Conservation (phyloP, 2,329 filamentous ascomycete species). For the Penicillium decumbens region DNA sequence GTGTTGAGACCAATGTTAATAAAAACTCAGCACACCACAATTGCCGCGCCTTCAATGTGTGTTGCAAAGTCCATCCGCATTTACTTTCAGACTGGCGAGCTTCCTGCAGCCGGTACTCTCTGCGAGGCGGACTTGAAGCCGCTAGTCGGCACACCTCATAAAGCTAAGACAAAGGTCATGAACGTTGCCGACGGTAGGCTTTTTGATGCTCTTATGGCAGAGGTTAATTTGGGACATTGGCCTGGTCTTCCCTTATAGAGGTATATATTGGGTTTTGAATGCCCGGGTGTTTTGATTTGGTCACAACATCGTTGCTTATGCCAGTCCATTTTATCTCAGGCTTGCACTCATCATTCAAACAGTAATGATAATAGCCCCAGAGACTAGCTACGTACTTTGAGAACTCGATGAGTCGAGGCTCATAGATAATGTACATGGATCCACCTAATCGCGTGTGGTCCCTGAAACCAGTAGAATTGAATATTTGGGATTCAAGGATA, state of each 20-base stretch:
- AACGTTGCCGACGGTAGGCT: slow-evolving; percentile 11
- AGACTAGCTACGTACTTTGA: too few species aligned
- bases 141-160: slow-evolving; percentile 18
- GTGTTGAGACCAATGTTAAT: not conserved
- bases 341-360: too few species aligned
- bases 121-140: slow-evolving; percentile 39
- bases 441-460: too few species aligned
- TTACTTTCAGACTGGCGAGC: slow-evolving; percentile 42
- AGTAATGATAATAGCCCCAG: too few species aligned
- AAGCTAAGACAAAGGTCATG: slow-evolving; percentile 4
- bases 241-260: not conserved
- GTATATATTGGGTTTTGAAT: not conserved
- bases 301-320: too few species aligned
- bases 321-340: too few species aligned
- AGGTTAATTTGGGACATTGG: slow-evolving; percentile 7
- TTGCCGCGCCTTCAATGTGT: slow-evolving; percentile 37
- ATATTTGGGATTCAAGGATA: too few species aligned
- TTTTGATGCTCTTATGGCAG: slow-evolving; percentile 17
- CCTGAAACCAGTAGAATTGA: too few species aligned
- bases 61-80: slow-evolving; percentile 32
- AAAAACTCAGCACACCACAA: slow-evolving; percentile 28
- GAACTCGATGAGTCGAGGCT: too few species aligned
- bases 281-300: too few species aligned
- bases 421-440: too few species aligned
- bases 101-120: slow-evolving; percentile 35